Evolutionary conservation across 805 yeast species (phyloP).

Genomic region (Yarrowia hollandica): DNA sequence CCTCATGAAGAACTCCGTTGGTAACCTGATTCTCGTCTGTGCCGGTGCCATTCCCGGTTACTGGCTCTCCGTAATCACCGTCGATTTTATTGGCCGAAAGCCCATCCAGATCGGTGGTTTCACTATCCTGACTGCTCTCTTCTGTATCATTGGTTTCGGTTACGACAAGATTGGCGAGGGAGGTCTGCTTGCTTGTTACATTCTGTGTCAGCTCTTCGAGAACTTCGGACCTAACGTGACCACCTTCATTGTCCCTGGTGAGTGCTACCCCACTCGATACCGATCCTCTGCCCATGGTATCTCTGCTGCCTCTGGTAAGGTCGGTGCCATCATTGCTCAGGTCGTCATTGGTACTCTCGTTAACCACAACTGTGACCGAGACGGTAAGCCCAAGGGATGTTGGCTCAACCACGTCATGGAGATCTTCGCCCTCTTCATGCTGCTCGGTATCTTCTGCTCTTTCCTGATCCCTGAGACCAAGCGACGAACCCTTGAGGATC

Average conservation of each 20-base stretch:
- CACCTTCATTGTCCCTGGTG: conserved; percentile 64
- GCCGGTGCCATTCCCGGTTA: conserved; percentile 81
- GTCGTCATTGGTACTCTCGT: conserved; percentile 61
- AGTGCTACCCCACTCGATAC: conserved; percentile 62
- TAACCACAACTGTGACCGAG: conserved; percentile 68
- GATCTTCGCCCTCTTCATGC: conserved; percentile 89
- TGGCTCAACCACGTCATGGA: conserved; percentile 92
- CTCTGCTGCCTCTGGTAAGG: conserved; percentile 65
- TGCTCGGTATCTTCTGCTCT: conserved; percentile 67
- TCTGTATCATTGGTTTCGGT: conserved; percentile 60
- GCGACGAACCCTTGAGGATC: conserved; percentile 85
- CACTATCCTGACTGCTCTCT: conserved; percentile 54
- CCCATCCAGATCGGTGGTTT: conserved; percentile 58
- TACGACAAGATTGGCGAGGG: conserved; percentile 41
- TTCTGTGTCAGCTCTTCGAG: conserved; percentile 62
- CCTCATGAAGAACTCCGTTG: conserved; percentile 54
- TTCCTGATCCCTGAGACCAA: conserved; percentile 84
- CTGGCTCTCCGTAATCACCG: conserved; percentile 56
- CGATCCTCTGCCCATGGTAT: conserved; percentile 69
- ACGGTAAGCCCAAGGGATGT: conserved; percentile 57
- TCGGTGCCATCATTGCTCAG: conserved; percentile 61
- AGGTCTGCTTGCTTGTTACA: conserved; percentile 55
- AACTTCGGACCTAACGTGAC: conserved; percentile 68
- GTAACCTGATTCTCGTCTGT: conserved; percentile 88
- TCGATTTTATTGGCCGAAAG: conserved; percentile 60